Conservation (phyloP, 140 eudicot species). For the Bidens hawaiensis region DNA sequence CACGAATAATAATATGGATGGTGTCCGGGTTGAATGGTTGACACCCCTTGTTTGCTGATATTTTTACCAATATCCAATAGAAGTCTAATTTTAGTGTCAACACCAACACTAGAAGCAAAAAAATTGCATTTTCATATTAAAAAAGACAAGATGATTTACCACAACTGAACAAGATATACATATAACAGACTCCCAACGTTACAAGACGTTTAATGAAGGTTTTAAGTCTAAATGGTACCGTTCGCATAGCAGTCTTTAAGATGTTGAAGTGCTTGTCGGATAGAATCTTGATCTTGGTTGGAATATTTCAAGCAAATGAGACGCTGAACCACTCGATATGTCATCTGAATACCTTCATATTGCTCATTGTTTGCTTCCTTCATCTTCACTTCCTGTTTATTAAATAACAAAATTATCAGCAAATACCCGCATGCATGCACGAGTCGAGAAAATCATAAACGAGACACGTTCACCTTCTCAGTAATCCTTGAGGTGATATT, state of each 20-base stretch:
- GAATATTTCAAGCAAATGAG: conserved; percentile 86
- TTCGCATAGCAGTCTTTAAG: conserved; percentile 52
- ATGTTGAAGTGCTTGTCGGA: conserved; percentile 74
- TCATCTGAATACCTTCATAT: conserved; percentile 54
- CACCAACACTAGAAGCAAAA: background rate
- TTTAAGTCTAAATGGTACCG: conserved; percentile 9
- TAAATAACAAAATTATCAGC: background rate
- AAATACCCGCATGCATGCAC: background rate
- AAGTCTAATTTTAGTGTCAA: background rate
- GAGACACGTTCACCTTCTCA: conserved; percentile 44
- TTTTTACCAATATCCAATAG: background rate
- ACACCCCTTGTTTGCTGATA: no score
- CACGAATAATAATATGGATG: no score
- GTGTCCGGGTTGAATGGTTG: no score
- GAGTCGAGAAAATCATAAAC: background rate
- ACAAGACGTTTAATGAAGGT: no score
- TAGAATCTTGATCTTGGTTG: conserved; percentile 83
- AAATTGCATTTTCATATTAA: no score
- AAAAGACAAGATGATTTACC: no score
- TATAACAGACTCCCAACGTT: no score
- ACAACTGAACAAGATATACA: no score
- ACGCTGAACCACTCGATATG: conserved; percentile 74
- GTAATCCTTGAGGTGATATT: conserved; percentile 77
- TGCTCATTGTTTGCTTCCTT: conserved; percentile 58
- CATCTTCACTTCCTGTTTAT: conserved; percentile 65